Base-by-base conservation (phyloP, 2,329 filamentous ascomycete species). In the Sphaerulina musiva region DNA sequence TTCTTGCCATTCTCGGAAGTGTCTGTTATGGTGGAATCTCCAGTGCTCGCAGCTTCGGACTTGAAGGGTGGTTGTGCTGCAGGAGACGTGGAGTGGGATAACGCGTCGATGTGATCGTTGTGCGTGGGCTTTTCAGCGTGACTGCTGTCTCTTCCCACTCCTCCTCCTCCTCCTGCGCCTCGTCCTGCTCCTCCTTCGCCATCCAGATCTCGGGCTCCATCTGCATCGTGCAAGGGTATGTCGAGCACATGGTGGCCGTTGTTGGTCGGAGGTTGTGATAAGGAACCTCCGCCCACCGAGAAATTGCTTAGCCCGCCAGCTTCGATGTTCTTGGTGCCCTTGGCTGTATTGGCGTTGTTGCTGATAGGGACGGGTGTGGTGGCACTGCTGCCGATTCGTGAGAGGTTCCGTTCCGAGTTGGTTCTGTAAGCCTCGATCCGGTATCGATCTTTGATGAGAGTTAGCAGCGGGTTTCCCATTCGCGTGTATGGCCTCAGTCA, bases 11-110 rank as follows among this genome's bases (percentile, higher is more conserved):
- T 60, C 56, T 46, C 20, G 20, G 20, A 55, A 29, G 66, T 59
- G 54, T 65, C 41, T 51, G 68, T 72, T 79, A 80, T 62, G 78
- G 78, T 50, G 78, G 79, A 48, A 79, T 76, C 57, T 75, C 73
- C 67, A 74, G 71, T 67, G 76, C 76, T 72, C 72, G 74, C 70
- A 74, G 66, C 68, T 69, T 75, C 67, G 71, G 76, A 74, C 72
- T 74, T 72, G 69, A 70, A 49, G 65, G 70, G 65, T 64, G 71
- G 66, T 65, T 72, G 61, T 65, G 70, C 65, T 62, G 71, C 57
- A 59, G 69, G 64, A 64, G 69, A 53, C 51, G 53, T 39, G 43
- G 56, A 53, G 48, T 59, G 46, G n/a, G 62, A 55, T 54, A 42
- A 54, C 32, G 60, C 46, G 48, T 64, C 58, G 49, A 51, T 54